These are phyloP conservation scores for Stemphylium lycopersici DNA, from an alignment of 2,329 filamentous ascomycete species.

Conservation along the genomic window DNA sequence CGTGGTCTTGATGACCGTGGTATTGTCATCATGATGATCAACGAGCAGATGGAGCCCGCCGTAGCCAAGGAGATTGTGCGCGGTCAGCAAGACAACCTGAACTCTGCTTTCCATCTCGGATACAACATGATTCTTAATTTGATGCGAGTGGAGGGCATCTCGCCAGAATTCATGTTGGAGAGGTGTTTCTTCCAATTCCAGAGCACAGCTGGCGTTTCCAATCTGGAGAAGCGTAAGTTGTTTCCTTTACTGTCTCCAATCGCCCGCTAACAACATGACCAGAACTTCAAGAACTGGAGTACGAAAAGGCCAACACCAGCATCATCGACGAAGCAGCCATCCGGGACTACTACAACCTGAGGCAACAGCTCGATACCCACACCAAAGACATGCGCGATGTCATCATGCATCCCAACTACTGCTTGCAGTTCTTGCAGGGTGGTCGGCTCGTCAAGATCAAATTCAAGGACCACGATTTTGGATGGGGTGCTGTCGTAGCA, in stretches of 20 bases:
- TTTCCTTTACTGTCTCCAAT: not conserved
- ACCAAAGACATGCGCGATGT: constrained; percentile 89
- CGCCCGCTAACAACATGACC: constrained; percentile 10
- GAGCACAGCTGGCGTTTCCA: constrained; percentile 84
- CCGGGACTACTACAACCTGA: constrained; percentile 91
- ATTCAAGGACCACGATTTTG: constrained; percentile 80
- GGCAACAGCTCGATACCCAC: constrained; percentile 82
- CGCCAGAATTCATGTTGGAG: constrained; percentile 98
- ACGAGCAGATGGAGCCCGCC: constrained; percentile 92
- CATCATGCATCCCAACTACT: constrained; percentile 89
- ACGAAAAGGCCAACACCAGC: constrained; percentile 71
- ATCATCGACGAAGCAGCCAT: constrained; percentile 88
- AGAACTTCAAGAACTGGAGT: constrained; percentile 79
- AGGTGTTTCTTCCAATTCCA: constrained; percentile 98
- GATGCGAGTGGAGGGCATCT: constrained; percentile 97
- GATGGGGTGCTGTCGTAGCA: constrained; percentile 90
- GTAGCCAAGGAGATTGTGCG: constrained; percentile 95
- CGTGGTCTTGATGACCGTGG: constrained; percentile 96
- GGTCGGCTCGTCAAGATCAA: constrained; percentile 90
- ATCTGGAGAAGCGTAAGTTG: constrained; percentile 70
- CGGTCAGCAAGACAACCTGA: constrained; percentile 94
- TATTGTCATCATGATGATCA: constrained; percentile 99
- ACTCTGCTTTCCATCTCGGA: constrained; percentile 95
- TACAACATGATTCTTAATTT: constrained; percentile 99
- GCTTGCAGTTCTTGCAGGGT: constrained; percentile 80